Evolutionary conservation across 345 rosid genomes (phyloP), one percentile per base, ranked within the genome.

Genomic region (Cardamine chenopodiifolia): DNA sequence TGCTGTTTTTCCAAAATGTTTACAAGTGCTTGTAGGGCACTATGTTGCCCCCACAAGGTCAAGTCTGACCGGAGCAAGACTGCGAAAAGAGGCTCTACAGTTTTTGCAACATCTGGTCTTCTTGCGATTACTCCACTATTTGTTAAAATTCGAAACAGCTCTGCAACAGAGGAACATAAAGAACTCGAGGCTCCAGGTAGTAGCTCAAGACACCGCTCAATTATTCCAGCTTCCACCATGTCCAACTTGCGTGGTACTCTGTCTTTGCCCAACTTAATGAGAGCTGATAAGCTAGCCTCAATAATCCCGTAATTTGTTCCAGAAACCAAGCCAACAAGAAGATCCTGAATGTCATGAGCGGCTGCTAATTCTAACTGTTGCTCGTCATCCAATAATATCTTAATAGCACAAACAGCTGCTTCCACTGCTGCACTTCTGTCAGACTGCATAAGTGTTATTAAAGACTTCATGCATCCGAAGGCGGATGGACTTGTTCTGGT

Each of bases 1-100:
- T 90, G 96, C 39, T 96, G 98, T 76, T 90, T 89, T 84, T 93
- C 98, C 77, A 90, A 71, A 66, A 90, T 89, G 78, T 93, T 93
- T 72, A 93, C 95, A 56, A 93, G 93, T 47, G 95, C 92, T 74
- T 90, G 96, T 78, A 93, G 72, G 62, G 90, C 90, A 80, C 97
- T 87, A 72, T 93, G 97, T 84, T 93, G 96, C 66, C 98, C 98
- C 96, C 87, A 85, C 64, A 87, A 81, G 68, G 80, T 79, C 79
- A 93, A 89, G 75, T 93, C 97, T 19, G 93, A 86, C 70, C 86
- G 88, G 74, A 82, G 90, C 81, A 93, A 83, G 77, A 89, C 85
- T 76, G 78, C 71, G 78, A 90, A 93, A 70, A 93, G 92, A 42
- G 98, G 98, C 62, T 90, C 97, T 37, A 93, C 93, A 63, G 86